phyloP scores from a whole-genome alignment of 495 filamentous ascomycete species.

The Platismatia glauca region DNA sequence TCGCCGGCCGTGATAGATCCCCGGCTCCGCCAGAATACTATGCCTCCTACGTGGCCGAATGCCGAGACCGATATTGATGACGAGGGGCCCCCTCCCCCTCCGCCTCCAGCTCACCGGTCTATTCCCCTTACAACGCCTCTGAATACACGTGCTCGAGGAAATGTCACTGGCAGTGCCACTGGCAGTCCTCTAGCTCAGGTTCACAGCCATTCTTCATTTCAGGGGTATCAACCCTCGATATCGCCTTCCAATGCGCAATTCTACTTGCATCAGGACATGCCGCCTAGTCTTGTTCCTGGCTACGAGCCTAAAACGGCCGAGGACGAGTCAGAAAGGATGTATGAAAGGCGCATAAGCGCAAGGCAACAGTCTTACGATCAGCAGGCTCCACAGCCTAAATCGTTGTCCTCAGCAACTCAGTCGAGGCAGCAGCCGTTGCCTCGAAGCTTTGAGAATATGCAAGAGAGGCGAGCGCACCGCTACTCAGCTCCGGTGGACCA shows the following conservation, averaged over 20 bases:
- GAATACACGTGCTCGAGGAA: slow-evolving; percentile 27
- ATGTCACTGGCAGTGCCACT: slow-evolving; percentile 13
- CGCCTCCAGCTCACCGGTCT: slow-evolving; percentile 37
- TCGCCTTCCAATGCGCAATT: slow-evolving; percentile 27
- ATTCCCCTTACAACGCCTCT: slow-evolving; percentile 40
- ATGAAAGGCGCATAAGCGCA: slow-evolving; percentile 33
- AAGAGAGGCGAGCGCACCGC: slow-evolving; percentile 21
- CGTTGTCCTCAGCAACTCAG: not conserved
- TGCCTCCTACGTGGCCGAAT: not conserved
- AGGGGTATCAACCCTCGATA: slow-evolving; percentile 10
- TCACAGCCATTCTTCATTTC: slow-evolving; percentile 17
- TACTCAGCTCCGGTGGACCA: slow-evolving; percentile 18
- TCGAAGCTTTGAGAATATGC: slow-evolving; percentile 7
- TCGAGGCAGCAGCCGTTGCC: not conserved
- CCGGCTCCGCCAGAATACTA: slow-evolving; percentile 6
- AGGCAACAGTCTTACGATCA: slow-evolving; percentile 7
- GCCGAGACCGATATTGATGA: slow-evolving; percentile 31
- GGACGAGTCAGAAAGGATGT: slow-evolving; percentile 46
- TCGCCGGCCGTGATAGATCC: slow-evolving; percentile 18
- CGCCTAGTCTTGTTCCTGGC: slow-evolving; percentile 60
- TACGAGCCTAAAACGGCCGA: slow-evolving; percentile 52
- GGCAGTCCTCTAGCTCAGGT: slow-evolving; percentile 23
- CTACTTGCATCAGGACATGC: slow-evolving; percentile 35
- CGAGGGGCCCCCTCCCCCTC: slow-evolving; percentile 41
- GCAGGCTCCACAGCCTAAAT: not conserved